Evolutionary conservation across 2,329 filamentous ascomycete species (phyloP).

Genomic region (Pestalotiopsis fici): DNA sequence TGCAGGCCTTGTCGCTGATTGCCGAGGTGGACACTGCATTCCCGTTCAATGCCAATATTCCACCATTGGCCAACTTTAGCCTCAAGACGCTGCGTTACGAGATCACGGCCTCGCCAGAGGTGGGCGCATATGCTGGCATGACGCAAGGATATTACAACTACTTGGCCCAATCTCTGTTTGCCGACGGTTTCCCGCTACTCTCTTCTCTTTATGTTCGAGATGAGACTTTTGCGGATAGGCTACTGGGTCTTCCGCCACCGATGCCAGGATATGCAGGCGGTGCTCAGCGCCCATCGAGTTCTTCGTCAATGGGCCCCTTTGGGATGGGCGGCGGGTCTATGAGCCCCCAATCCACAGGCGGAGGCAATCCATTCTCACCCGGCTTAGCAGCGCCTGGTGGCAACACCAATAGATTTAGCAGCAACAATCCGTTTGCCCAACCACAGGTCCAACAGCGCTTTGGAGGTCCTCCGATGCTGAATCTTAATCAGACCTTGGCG

Average conservation of each 20-base stretch:
- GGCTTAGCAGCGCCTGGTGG: slow-evolving; percentile 13
- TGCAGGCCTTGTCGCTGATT: slow-evolving; percentile 59
- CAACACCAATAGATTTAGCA: slow-evolving; percentile 49
- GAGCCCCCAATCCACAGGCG: slow-evolving; percentile 21
- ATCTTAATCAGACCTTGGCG: slow-evolving; percentile 55
- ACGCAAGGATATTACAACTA: slow-evolving; percentile 78
- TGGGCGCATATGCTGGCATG: slow-evolving; percentile 58
- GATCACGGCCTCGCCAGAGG: slow-evolving; percentile 63
- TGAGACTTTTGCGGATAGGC: slow-evolving; percentile 76
- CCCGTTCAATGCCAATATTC: slow-evolving; percentile 49
- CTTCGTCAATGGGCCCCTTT: slow-evolving; percentile 30
- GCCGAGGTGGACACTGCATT: slow-evolving; percentile 52
- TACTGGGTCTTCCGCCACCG: slow-evolving; percentile 71
- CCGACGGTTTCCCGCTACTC: slow-evolving; percentile 72
- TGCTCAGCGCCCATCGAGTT: slow-evolving; percentile 34
- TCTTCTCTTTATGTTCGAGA: slow-evolving; percentile 84
- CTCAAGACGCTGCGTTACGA: slow-evolving; percentile 80
- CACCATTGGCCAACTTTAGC: slow-evolving; percentile 67
- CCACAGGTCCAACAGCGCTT: slow-evolving; percentile 19
- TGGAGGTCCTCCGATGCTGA: slow-evolving; percentile 30
- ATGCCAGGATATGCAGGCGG: slow-evolving; percentile 42
- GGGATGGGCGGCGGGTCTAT: slow-evolving; percentile 25
- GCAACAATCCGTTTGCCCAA: slow-evolving; percentile 60
- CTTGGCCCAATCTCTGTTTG: slow-evolving; percentile 78
- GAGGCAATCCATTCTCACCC: slow-evolving; percentile 9